These are phyloP conservation scores for Eucalyptus melliodora DNA, from an alignment of 345 rosid species.

Conservation along the genomic window DNA sequence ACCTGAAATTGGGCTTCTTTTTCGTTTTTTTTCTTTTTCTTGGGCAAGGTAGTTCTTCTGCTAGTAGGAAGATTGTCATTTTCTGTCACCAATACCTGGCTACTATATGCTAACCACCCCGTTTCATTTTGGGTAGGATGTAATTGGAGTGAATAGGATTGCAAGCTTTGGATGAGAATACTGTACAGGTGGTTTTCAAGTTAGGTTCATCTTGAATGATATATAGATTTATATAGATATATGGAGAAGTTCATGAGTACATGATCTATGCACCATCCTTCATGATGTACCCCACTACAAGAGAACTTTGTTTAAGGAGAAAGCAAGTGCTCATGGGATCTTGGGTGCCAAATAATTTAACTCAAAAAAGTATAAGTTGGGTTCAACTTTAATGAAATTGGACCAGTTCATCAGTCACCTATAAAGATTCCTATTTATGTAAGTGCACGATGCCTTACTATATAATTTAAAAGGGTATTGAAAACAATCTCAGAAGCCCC, in stretches of 20 bases:
- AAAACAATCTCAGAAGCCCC: background rate
- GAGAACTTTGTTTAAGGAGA: background rate
- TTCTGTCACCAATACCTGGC: background rate
- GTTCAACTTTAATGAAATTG: background rate
- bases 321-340: background rate
- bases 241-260: background rate
- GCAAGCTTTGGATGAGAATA: background rate
- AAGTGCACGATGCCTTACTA: background rate
- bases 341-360: background rate
- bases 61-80: background rate
- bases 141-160: background rate
- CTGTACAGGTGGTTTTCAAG: background rate
- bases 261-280: background rate
- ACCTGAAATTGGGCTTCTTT: background rate
- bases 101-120: background rate
- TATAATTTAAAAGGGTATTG: background rate
- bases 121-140: background rate
- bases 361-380: background rate
- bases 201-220: background rate
- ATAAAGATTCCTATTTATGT: background rate
- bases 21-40: background rate
- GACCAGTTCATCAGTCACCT: background rate
- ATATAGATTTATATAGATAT: background rate
- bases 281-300: background rate
- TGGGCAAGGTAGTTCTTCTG: background rate